Base-by-base conservation (phyloP, 2,329 filamentous ascomycete genomes). In the Periconia sp. region DNA sequence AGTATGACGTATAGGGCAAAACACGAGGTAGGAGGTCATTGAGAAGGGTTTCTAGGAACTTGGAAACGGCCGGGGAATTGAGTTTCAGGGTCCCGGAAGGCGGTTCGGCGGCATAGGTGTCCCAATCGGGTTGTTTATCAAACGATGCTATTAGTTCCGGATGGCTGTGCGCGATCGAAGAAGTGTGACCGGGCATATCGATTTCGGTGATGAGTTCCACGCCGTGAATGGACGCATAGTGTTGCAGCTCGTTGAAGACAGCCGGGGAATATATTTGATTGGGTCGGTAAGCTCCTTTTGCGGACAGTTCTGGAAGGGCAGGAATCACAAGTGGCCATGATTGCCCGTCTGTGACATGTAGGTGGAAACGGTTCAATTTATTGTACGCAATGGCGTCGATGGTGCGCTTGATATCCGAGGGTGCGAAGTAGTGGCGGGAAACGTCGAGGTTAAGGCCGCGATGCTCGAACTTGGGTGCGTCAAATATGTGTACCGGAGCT, bases 321-420 rank as follows among this genome's bases (percentile, higher is more conserved):
- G 90, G 89, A 47, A 96, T 87, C 61, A 91, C 90, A 20, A 96
- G 78, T 0, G 91, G 91, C 88, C 91, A 95, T 3, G 90, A 90
- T 73, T 95, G 91, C 15, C 88, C 86, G 72, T 95, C 91, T 5
- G 90, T 94, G 53, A 88, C 81, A 76, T 95, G 91, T 50, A 93
- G 78, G 73, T 94, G 91, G 52, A 95, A 80, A 6, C 86, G 81
- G 75, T 94, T 94, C 79, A 94, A 82, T 77, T 95, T 94, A 77
- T 87, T 91, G 82, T 85, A 91, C 1, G 88, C 79, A 59, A 89
- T 75, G 41, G 85, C 88, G 66, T 95, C 89, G 59, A 96, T 89
- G 49, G 86, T 90, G 47, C 86, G 85, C 65, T 86, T 81, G 61
- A 96, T 86, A 63, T 89, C 84, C 3, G 78, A 71, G 20, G 90